phyloP scores from a whole-genome alignment of 192 early-diverging fungal genomes.

The Spizellomyces punctatus region DNA sequence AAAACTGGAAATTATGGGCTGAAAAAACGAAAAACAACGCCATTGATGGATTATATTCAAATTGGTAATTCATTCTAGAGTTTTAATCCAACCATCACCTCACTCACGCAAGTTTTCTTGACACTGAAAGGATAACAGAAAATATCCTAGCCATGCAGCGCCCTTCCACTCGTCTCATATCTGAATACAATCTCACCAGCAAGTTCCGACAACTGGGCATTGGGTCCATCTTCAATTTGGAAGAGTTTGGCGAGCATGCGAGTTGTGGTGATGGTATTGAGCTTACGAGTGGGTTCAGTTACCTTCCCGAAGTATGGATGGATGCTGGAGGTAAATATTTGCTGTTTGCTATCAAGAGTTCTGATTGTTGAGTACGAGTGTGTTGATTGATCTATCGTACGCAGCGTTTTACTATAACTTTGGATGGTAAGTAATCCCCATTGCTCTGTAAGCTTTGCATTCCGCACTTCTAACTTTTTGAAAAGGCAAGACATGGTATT shows the following conservation, averaged over 20 bases:
- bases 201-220: slow-evolving; percentile 33
- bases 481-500: too few relatives aligned
- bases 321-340: slow-evolving; percentile 32
- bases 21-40: slow-evolving; percentile 38
- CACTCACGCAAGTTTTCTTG: not conserved
- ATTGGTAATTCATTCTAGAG: slow-evolving; percentile 22
- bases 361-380: too few relatives aligned
- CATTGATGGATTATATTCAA: slow-evolving; percentile 48
- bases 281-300: slow-evolving; percentile 37
- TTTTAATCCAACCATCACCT: not conserved
- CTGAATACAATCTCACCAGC: slow-evolving; percentile 26
- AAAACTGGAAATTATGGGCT: slow-evolving; percentile 47
- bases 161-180: slow-evolving; percentile 47
- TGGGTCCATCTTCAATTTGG: slow-evolving; percentile 47
- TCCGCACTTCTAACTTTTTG: too few relatives aligned
- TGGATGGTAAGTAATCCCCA: slow-evolving; percentile 39
- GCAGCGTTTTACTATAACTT: slow-evolving; percentile 49
- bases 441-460: too few relatives aligned
- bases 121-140: slow-evolving; percentile 39
- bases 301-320: slow-evolving; percentile 51
- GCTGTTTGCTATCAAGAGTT: not conserved
- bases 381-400: not conserved
- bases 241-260: slow-evolving; percentile 47
- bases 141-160: slow-evolving; percentile 52
- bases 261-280: slow-evolving; percentile 49